These are phyloP conservation scores for Larix sibirica DNA, from an alignment of 83 land plant species.

Conservation along the genomic window DNA sequence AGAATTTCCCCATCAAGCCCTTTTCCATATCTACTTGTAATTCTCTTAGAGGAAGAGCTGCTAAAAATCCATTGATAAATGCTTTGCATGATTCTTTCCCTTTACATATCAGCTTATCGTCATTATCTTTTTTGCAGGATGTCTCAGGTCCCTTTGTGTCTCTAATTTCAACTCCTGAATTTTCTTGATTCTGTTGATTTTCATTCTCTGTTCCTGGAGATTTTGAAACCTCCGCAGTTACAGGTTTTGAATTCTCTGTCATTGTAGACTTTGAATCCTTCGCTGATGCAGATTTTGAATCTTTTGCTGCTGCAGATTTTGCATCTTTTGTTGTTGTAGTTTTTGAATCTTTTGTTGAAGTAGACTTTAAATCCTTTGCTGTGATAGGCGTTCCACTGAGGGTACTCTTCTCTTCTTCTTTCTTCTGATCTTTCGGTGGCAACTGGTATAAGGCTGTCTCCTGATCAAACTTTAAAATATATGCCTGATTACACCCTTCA, in stretches of 20 bases:
- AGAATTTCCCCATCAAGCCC: conserved; percentile 49
- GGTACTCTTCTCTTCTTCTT: conserved; percentile 5
- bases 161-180: neutral
- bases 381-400: neutral
- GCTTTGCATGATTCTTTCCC: conserved; percentile 82
- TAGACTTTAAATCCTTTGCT: neutral
- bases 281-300: neutral
- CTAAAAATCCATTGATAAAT: conserved; percentile 81
- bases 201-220: neutral
- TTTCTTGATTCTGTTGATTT: neutral
- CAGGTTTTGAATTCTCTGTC: conserved; percentile 1
- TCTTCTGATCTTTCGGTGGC: conserved; percentile 23
- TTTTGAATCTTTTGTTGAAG: neutral
- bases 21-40: conserved; percentile 75
- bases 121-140: neutral
- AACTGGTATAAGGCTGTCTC: conserved; percentile 40
- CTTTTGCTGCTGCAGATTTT: neutral
- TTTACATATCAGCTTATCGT: conserved; percentile 30
- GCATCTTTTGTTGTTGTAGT: neutral
- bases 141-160: neutral
- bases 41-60: conserved; percentile 80
- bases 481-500: conserved; percentile 89
- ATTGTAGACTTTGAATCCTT: neutral
- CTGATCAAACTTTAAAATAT: conserved; percentile 73
- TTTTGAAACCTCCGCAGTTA: conserved; percentile 8